Percentiles rank a stretch among this genome's conserved stretches.
Evolutionary conservation across 2,329 filamentous ascomycete genomes (phyloP).

Genomic region (Stachybotrys chlorohalonatus): DNA sequence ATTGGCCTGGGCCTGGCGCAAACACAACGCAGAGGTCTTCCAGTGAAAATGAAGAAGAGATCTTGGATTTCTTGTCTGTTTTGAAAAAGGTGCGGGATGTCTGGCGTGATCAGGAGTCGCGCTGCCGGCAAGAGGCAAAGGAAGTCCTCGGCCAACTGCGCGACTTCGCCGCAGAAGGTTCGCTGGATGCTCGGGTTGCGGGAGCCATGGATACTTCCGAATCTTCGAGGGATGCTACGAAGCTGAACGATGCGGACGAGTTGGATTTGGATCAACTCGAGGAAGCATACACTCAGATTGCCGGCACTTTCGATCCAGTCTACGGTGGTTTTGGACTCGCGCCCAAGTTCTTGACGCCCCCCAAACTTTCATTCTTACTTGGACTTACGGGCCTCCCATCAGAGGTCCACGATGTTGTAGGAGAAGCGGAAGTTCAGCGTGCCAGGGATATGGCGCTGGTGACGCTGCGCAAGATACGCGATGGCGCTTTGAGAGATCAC

Average conservation of each 20-base stretch:
- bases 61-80: constrained; percentile 75
- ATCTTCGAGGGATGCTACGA: neutral
- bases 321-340: constrained; percentile 73
- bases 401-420: constrained; percentile 79
- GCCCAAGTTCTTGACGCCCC: constrained; percentile 85
- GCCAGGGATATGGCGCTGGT: constrained; percentile 72
- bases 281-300: constrained; percentile 77
- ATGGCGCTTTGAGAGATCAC: constrained; percentile 47
- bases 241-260: constrained; percentile 26
- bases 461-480: constrained; percentile 66
- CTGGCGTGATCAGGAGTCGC: constrained; percentile 78
- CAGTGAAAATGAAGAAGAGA: constrained; percentile 40
- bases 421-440: constrained; percentile 62
- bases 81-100: constrained; percentile 64
- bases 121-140: constrained; percentile 74
- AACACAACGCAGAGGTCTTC: constrained; percentile 27
- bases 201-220: constrained; percentile 13
- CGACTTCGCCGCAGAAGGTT: constrained; percentile 85
- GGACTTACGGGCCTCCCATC: constrained; percentile 62
- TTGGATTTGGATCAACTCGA: constrained; percentile 87
- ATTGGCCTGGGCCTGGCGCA: constrained; percentile 73
- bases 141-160: constrained; percentile 73
- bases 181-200: constrained; percentile 37
- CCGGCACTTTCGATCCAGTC: constrained; percentile 66
- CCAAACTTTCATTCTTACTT: constrained; percentile 76